Percentiles rank a stretch among this genome's conserved stretches.
These are phyloP conservation scores for Skeletonema marinoi DNA, from an alignment of 108 stramenopile species.

Conservation along the genomic window DNA sequence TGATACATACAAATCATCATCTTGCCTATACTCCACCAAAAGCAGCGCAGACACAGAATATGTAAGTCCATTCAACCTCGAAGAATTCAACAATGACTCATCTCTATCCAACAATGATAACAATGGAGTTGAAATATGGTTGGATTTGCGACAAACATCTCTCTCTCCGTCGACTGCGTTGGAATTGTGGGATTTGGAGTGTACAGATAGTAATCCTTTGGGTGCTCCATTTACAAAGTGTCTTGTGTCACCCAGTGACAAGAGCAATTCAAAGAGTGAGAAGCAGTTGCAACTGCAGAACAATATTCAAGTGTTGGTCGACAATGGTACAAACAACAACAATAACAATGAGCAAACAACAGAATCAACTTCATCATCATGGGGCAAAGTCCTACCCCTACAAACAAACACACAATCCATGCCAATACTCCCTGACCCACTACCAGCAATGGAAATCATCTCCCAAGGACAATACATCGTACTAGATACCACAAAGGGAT, in stretches of 20 bases:
- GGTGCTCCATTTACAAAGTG: constrained; percentile 16
- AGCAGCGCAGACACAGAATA: neutral
- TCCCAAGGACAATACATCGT: constrained; percentile 19
- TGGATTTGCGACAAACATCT: constrained; percentile 24
- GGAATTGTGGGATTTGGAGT: constrained; percentile 26
- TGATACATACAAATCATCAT: neutral
- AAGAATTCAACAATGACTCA: neutral
- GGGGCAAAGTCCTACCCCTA: constrained; percentile 7
- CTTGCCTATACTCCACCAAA: neutral
- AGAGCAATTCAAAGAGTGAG: neutral
- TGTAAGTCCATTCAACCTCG: neutral
- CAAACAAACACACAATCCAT: neutral
- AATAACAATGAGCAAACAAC: neutral
- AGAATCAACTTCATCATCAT: neutral
- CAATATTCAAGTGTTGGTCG: constrained; percentile 18
- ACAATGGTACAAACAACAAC: neutral
- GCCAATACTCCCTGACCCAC: constrained; percentile 24
- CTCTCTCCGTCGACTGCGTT: constrained; percentile 18
- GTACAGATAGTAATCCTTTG: neutral
- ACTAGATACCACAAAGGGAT: constrained; percentile 15
- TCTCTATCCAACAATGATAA: neutral
- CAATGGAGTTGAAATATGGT: constrained; percentile 19
- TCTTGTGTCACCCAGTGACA: constrained; percentile 5
- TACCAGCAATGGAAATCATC: constrained; percentile 20
- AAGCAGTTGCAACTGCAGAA: neutral